Evolutionary conservation across 257 asterid genomes (phyloP).

Genomic region (Paulownia fortunei): DNA sequence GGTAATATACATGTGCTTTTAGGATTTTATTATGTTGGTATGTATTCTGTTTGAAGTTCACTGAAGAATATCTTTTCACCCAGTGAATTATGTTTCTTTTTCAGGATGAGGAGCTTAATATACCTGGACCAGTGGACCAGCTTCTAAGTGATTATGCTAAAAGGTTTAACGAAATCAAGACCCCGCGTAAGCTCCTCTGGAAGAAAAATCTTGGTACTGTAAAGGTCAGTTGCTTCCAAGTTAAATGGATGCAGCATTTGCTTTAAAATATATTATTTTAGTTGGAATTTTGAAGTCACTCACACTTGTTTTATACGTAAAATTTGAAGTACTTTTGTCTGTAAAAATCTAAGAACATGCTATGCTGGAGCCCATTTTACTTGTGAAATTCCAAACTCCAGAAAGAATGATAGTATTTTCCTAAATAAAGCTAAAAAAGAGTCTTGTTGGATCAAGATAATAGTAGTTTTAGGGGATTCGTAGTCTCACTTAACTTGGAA

Average conservation of each 20-base stretch:
- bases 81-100: slow-evolving; percentile 31
- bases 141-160: slow-evolving; percentile 83
- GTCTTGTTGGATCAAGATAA: slow-evolving; percentile 22
- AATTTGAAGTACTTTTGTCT: slow-evolving; percentile 8
- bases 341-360: not conserved
- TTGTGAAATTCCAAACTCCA: slow-evolving; percentile 21
- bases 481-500: slow-evolving; percentile 15
- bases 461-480: not conserved
- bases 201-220: slow-evolving; percentile 96
- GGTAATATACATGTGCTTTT: not conserved
- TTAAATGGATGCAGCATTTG: slow-evolving; percentile 10
- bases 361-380: slow-evolving; percentile 10
- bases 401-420: not conserved
- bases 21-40: slow-evolving; percentile 10
- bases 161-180: slow-evolving; percentile 83
- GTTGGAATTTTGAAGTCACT: slow-evolving; percentile 15
- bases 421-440: not conserved
- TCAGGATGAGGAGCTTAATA: slow-evolving; percentile 80
- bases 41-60: slow-evolving; percentile 9
- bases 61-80: slow-evolving; percentile 25
- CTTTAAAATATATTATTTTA: not conserved
- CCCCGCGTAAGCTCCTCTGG: slow-evolving; percentile 97
- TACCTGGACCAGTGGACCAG: slow-evolving; percentile 77
- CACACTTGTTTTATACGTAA: not conserved
- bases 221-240: slow-evolving; percentile 71